Evolutionary conservation across 2,329 filamentous ascomycete genomes (phyloP).

Genomic region (Aspergillus flavus): DNA sequence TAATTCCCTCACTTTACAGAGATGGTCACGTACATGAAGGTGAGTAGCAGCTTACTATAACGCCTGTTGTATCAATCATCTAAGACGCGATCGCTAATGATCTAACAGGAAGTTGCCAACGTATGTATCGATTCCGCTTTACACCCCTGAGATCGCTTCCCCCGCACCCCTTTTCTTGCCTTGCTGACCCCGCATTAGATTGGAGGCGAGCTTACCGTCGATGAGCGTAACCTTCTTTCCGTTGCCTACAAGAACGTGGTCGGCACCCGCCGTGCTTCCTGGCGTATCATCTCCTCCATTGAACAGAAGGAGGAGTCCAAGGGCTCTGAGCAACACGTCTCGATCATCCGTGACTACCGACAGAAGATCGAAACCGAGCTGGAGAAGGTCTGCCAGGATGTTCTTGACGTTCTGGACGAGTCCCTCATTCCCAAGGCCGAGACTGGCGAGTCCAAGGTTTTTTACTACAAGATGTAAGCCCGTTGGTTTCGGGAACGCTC

Average conservation of each 20-base stretch:
- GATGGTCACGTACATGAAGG: conserved; percentile 99
- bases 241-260: conserved; percentile 99
- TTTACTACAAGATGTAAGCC: conserved; percentile 99
- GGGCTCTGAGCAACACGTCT: conserved; percentile 92
- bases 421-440: conserved; percentile 93
- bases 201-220: conserved; percentile 68
- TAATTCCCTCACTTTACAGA: conserved; percentile 53
- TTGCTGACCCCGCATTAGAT: conserved; percentile 49
- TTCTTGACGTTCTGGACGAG: conserved; percentile 91
- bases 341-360: conserved; percentile 94
- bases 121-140: conserved; percentile 48
- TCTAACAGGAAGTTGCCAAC: conserved; percentile 84
- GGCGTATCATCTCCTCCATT: conserved; percentile 99
- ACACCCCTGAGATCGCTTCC: conserved; percentile 6
- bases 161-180: conserved; percentile 13
- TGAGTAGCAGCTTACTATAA: conserved; percentile 43
- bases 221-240: conserved; percentile 88
- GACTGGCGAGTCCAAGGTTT: conserved; percentile 98
- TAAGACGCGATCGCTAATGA: conserved; percentile 26
- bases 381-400: conserved; percentile 97
- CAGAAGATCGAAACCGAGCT: conserved; percentile 98
- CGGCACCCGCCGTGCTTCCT: conserved; percentile 95
- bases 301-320: conserved; percentile 99
- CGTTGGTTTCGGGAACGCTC: conserved; percentile 58
- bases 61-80: neutral